A percentile compares a stretch with the other conserved stretches of the same genome.
Conservation (phyloP, 108 stramenopile genomes). For the Stephanodiscus minutulus region DNA sequence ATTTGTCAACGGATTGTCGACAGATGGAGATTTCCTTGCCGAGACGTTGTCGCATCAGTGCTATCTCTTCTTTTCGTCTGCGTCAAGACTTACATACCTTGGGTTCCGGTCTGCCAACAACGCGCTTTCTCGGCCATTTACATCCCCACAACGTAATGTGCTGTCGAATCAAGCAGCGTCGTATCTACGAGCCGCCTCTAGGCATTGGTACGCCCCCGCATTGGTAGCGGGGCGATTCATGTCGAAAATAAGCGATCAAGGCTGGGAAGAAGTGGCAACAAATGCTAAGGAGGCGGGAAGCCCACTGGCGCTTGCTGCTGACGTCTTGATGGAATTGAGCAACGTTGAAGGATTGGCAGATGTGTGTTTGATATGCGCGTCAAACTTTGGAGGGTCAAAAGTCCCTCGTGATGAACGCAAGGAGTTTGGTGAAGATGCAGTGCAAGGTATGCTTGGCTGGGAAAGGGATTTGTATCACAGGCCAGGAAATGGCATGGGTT, state of each 20-base stretch:
- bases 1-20: constrained; percentile 36
- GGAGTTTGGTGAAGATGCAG: constrained; percentile 33
- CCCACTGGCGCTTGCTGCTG: constrained; percentile 78
- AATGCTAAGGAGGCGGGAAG: constrained; percentile 64
- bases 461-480: constrained; percentile 80
- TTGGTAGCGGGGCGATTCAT: constrained; percentile 69
- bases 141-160: constrained; percentile 43
- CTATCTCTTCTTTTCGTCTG: constrained; percentile 88
- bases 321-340: constrained; percentile 61
- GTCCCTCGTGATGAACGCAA: constrained; percentile 37
- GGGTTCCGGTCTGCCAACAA: constrained; percentile 77
- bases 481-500: constrained; percentile 16
- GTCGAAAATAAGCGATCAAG: constrained; percentile 26
- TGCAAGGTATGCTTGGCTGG: constrained; percentile 56
- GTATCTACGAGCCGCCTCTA: constrained; percentile 67
- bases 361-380: constrained; percentile 76
- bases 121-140: constrained; percentile 51
- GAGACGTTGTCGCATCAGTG: constrained; percentile 67
- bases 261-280: constrained; percentile 54
- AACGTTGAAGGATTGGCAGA: constrained; percentile 75
- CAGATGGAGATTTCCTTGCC: constrained; percentile 69
- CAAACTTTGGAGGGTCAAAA: constrained; percentile 66
- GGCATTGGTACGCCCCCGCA: constrained; percentile 74
- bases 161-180: constrained; percentile 56
- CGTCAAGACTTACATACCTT: constrained; percentile 73